Conservation (phyloP, 441 rosid species). For the Euphorbia schlechtendalii region DNA sequence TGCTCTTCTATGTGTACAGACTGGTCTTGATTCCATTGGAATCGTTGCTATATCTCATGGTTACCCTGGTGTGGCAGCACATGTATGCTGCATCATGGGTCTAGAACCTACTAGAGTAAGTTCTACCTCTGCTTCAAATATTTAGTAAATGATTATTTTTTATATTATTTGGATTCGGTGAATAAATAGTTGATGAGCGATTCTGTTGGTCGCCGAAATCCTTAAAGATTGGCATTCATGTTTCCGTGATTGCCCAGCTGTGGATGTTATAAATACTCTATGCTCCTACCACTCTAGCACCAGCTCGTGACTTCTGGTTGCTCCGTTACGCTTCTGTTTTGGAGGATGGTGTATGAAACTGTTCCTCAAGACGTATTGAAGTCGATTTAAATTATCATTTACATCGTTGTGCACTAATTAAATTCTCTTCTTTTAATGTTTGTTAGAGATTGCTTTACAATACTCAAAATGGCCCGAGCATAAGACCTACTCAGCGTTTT, state of each 20-base stretch:
- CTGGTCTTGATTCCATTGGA: slow-evolving; percentile 99
- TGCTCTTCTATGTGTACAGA: slow-evolving; percentile 35
- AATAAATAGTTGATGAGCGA: not conserved
- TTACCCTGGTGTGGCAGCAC: no score
- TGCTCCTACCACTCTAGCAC: slow-evolving; percentile 95
- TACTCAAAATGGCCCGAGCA: no score
- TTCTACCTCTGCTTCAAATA: no score
- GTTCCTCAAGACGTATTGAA: not conserved
- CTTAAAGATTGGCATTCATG: slow-evolving; percentile 92
- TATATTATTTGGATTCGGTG: not conserved
- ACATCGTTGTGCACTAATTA: slow-evolving; percentile 3
- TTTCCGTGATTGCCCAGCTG: slow-evolving; percentile 96
- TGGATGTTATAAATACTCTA: slow-evolving; percentile 88
- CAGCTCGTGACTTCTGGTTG: no score
- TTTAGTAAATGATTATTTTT: no score
- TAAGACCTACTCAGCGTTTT: no score
- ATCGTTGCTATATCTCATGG: slow-evolving; percentile 93
- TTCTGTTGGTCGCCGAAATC: slow-evolving; percentile 77
- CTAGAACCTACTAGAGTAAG: no score
- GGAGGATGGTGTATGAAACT: slow-evolving; percentile 78
- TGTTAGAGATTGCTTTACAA: slow-evolving; percentile 92
- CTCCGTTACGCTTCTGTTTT: slow-evolving; percentile 80
- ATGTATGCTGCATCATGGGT: no score
- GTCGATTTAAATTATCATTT: not conserved
- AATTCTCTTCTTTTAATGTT: slow-evolving; percentile 30